Percentiles rank a stretch among this genome's conserved stretches.
phyloP scores from a whole-genome alignment of 768 basidiomycete genomes.

The Daedaleopsis sinensis region DNA sequence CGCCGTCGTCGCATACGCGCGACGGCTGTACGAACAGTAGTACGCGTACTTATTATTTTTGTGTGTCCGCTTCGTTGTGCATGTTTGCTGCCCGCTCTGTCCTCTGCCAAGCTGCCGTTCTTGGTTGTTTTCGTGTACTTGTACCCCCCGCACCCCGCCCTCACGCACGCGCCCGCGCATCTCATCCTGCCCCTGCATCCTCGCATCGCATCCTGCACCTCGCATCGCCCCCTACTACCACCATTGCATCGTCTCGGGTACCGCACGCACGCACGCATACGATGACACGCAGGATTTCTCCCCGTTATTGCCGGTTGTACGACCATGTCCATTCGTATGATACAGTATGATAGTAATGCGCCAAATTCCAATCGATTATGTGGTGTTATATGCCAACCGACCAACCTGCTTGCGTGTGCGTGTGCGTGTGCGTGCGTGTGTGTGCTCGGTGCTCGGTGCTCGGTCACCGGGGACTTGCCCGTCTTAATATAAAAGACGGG shows the following conservation, averaged over 20 bases:
- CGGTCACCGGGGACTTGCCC: too few species aligned
- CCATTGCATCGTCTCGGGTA: background rate
- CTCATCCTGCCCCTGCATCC: slow-evolving; percentile 11
- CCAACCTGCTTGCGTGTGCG: background rate
- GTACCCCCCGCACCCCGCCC: slow-evolving; percentile 1
- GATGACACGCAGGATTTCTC: slow-evolving; percentile 16
- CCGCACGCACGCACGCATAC: slow-evolving; percentile 3
- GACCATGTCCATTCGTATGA: slow-evolving; percentile 3
- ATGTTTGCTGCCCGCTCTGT: slow-evolving; percentile 18
- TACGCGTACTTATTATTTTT: slow-evolving; percentile 15
- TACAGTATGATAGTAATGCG: slow-evolving; percentile 8
- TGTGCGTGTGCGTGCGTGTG: too few species aligned
- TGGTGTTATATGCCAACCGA: background rate
- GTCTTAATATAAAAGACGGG: too few species aligned
- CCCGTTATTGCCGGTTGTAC: slow-evolving; percentile 3
- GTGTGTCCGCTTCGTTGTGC: slow-evolving; percentile 19
- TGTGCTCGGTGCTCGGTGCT: too few species aligned
- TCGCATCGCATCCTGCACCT: slow-evolving; percentile 5
- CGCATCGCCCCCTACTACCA: slow-evolving; percentile 1
- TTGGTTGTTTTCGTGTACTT: slow-evolving; percentile 25
- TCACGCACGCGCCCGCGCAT: slow-evolving; percentile 12
- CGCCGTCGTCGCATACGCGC: background rate
- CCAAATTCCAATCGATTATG: too few species aligned
- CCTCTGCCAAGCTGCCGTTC: background rate
- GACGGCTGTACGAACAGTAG: slow-evolving; percentile 17